phyloP scores from a whole-genome alignment of 495 filamentous ascomycete species.

The Pyrenopolyporus hunteri region DNA sequence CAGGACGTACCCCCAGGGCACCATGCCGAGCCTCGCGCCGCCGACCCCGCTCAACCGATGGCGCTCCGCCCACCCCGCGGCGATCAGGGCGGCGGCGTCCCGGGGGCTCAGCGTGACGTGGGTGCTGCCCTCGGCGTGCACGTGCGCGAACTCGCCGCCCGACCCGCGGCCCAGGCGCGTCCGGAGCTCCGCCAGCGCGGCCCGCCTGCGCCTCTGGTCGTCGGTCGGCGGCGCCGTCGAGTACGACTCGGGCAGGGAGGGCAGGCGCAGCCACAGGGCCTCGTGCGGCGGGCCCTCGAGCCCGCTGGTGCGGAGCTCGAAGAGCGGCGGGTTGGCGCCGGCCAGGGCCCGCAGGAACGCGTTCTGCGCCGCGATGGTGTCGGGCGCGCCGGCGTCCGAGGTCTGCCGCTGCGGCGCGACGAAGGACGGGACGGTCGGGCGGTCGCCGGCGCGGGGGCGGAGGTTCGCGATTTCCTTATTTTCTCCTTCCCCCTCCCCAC shows the following conservation, averaged over 20 bases:
- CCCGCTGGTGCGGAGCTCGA: conserved; percentile 24
- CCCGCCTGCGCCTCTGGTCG: not conserved
- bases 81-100: conserved; percentile 43
- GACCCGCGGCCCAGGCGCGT: conserved; percentile 21
- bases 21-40: conserved; percentile 3
- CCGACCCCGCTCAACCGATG: conserved; percentile 38
- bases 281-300: conserved; percentile 39
- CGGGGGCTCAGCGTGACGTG: conserved; percentile 41
- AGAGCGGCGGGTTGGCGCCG: conserved; percentile 21
- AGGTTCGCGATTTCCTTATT: not conserved
- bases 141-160: conserved; percentile 42
- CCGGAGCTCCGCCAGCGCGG: not conserved
- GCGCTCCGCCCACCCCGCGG: conserved; percentile 43
- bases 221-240: not conserved
- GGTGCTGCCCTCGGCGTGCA: conserved; percentile 42
- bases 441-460: not conserved
- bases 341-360: conserved; percentile 21
- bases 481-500: not conserved
- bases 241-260: not conserved
- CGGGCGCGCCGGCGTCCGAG: not conserved
- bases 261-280: conserved; percentile 33
- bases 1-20: conserved; percentile 42
- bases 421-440: conserved; percentile 37
- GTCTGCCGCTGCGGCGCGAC: conserved; percentile 46
- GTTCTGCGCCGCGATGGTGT: not conserved